Percentiles rank a stretch among this genome's conserved stretches.
Evolutionary conservation across 1,139 yeast genomes (phyloP).

Genomic region (Kodamaea ohmeri): DNA sequence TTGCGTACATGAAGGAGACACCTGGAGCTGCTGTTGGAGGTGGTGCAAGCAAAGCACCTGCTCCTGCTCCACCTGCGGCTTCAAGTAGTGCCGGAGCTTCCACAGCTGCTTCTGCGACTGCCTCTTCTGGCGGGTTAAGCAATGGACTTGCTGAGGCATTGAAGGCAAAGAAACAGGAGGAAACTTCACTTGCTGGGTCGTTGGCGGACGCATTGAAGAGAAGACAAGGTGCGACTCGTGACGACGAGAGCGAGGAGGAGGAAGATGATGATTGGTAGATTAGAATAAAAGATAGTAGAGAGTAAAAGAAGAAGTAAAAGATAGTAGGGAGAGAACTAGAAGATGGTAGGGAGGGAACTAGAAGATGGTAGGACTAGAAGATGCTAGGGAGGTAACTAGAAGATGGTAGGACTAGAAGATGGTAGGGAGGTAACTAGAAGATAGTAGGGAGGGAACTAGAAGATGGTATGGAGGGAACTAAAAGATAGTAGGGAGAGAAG

Average conservation of each 20-base stretch:
- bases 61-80: conserved; percentile 31
- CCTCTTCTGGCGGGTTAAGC: conserved; percentile 36
- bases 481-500: no score
- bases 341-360: background rate
- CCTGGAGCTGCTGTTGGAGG: conserved; percentile 45
- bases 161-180: conserved; percentile 63
- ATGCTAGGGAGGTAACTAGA: background rate
- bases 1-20: conserved; percentile 76
- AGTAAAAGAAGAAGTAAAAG: background rate
- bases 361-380: background rate
- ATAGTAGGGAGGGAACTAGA: no score
- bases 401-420: background rate
- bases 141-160: conserved; percentile 75
- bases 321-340: background rate
- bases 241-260: conserved; percentile 73
- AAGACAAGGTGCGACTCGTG: conserved; percentile 75
- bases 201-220: conserved; percentile 87
- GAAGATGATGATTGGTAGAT: conserved; percentile 52
- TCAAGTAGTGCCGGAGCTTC: conserved; percentile 13
- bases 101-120: conserved; percentile 15
- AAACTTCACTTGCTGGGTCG: conserved; percentile 71
- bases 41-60: no score
- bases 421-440: no score
- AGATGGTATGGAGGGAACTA: no score
- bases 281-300: conserved; percentile 1